phyloP scores from a whole-genome alignment of 352 stramenopile species.

The Elongisporangium prolatum region DNA sequence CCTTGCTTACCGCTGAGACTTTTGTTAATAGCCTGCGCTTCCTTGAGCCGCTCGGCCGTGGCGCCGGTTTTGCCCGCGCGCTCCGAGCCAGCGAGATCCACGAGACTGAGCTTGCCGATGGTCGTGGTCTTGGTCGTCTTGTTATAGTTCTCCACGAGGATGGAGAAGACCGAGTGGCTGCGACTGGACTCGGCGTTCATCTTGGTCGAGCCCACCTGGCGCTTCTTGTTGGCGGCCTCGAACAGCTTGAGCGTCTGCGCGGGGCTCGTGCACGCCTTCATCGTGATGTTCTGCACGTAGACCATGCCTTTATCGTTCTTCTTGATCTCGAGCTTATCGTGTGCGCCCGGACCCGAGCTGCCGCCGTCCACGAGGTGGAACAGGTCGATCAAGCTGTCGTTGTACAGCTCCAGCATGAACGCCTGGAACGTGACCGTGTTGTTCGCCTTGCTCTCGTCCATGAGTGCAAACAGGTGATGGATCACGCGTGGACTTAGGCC shows the following conservation, averaged over 20 bases:
- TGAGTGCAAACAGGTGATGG: conserved; percentile 77
- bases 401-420: conserved; percentile 94
- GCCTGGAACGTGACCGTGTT: conserved; percentile 67
- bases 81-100: conserved; percentile 87
- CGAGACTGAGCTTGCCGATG: conserved; percentile 81
- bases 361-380: conserved; percentile 76
- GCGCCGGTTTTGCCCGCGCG: conserved; percentile 83
- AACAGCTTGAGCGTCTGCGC: conserved; percentile 86
- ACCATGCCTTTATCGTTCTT: conserved; percentile 92
- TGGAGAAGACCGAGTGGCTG: conserved; percentile 88
- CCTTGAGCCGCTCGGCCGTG: conserved; percentile 79
- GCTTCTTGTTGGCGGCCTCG: conserved; percentile 82
- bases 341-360: conserved; percentile 9
- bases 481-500: conserved; percentile 88
- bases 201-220: conserved; percentile 88
- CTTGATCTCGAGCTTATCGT: conserved; percentile 91
- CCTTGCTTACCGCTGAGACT: conserved; percentile 67
- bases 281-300: conserved; percentile 81
- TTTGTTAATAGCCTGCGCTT: conserved; percentile 90
- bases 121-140: conserved; percentile 83
- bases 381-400: conserved; percentile 88
- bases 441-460: conserved; percentile 45
- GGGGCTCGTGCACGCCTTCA: conserved; percentile 63
- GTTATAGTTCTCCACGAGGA: conserved; percentile 88
- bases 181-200: conserved; percentile 91